phyloP scores from a whole-genome alignment of 2,329 filamentous ascomycete genomes.

The Fusarium brachygibbosum region DNA sequence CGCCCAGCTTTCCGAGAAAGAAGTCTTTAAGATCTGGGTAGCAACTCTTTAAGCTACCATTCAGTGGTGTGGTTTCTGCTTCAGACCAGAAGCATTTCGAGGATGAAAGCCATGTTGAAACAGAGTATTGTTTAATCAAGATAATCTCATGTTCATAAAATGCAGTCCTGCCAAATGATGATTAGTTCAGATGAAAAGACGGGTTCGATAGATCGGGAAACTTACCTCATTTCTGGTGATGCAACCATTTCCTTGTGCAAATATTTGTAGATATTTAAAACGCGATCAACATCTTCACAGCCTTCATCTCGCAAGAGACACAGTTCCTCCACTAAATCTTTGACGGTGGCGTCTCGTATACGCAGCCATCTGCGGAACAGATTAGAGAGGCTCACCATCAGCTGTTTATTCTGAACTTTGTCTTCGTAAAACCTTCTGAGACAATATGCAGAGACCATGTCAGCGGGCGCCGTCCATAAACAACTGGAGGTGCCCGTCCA shows the following conservation, averaged over 20 bases:
- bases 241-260: background rate
- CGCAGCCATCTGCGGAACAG: conserved; percentile 9
- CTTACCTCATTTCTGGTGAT: conserved; percentile 14
- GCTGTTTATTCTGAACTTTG: background rate
- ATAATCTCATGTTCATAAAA: conserved; percentile 20
- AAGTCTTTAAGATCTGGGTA: conserved; percentile 14
- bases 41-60: conserved; percentile 5
- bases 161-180: background rate
- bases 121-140: background rate
- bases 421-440: conserved; percentile 6
- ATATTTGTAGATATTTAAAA: conserved; percentile 18
- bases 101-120: conserved; percentile 11
- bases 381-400: conserved; percentile 1
- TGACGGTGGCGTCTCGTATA: conserved; percentile 11
- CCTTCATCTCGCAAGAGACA: background rate
- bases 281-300: background rate
- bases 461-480: conserved; percentile 21
- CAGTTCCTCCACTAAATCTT: conserved; percentile 19
- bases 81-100: conserved; percentile 34
- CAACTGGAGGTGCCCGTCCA: conserved; percentile 19
- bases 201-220: fast-evolving
- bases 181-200: background rate
- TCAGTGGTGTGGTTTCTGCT: conserved; percentile 2
- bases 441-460: conserved; percentile 14
- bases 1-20: conserved; percentile 21